These are phyloP conservation scores for Calonectria ilicicola DNA, from an alignment of 2,329 filamentous ascomycete species.

Conservation along the genomic window DNA sequence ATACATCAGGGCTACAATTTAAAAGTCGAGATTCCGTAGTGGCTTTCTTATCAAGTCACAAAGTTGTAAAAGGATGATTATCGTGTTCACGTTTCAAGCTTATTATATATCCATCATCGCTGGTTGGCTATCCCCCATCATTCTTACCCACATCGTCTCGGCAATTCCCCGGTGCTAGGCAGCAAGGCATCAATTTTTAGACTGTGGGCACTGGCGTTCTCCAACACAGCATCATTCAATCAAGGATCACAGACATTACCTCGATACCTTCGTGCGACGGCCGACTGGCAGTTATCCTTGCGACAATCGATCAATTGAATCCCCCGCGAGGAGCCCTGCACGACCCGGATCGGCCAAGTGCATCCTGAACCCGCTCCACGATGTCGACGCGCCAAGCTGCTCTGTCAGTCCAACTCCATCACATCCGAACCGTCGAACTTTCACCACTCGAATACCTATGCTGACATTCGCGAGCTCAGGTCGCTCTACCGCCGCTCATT, in stretches of 20 bases:
- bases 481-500: conserved; percentile 91
- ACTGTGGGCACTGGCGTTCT: conserved; percentile 34
- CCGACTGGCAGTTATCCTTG: conserved; percentile 27
- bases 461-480: conserved; percentile 51
- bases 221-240: conserved; percentile 24
- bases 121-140: not conserved
- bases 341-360: conserved; percentile 29
- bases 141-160: conserved; percentile 13
- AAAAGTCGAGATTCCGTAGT: no score
- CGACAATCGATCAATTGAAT: conserved; percentile 35
- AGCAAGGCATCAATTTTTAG: conserved; percentile 34
- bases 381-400: conserved; percentile 60
- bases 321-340: conserved; percentile 29
- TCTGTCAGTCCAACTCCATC: conserved; percentile 54
- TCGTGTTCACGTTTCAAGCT: not conserved
- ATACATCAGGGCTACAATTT: no score
- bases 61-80: no score
- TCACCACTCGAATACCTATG: conserved; percentile 17
- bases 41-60: no score
- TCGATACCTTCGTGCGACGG: conserved; percentile 27
- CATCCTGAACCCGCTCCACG: conserved; percentile 17
- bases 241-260: conserved; percentile 24
- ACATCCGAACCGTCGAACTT: conserved; percentile 23
- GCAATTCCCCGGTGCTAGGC: conserved; percentile 37
- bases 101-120: not conserved